These are phyloP conservation scores for Boletus subparvulus DNA, from an alignment of 768 basidiomycete genomes.

Conservation along the genomic window DNA sequence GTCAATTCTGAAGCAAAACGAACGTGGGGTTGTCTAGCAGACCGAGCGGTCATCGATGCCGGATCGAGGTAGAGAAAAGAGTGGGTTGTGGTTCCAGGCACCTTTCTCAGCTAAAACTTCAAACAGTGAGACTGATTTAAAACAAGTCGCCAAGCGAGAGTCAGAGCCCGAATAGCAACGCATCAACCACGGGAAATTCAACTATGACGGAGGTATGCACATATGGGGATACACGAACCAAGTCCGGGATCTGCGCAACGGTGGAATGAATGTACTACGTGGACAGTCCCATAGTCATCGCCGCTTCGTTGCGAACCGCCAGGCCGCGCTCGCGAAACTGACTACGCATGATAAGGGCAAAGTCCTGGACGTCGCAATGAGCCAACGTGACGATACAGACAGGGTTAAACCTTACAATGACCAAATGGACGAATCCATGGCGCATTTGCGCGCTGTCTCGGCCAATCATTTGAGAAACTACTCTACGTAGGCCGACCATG, in stretches of 20 bases:
- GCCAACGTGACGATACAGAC: background rate
- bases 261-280: background rate
- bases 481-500: slow-evolving; percentile 16
- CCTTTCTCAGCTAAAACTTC: background rate
- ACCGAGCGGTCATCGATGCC: slow-evolving; percentile 24
- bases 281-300: background rate
- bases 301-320: background rate
- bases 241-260: slow-evolving; percentile 3
- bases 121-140: slow-evolving; percentile 8
- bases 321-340: slow-evolving; percentile 3
- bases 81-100: background rate
- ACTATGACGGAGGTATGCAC: slow-evolving; percentile 9
- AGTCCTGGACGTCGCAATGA: slow-evolving; percentile 20
- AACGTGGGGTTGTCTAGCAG: slow-evolving; percentile 23
- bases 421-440: slow-evolving; percentile 19
- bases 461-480: slow-evolving; percentile 22
- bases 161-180: background rate
- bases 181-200: slow-evolving; percentile 2
- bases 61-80: slow-evolving; percentile 5
- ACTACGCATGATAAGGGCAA: slow-evolving; percentile 19
- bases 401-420: slow-evolving; percentile 16
- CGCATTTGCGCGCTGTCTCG: slow-evolving; percentile 7
- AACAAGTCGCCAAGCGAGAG: background rate
- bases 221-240: slow-evolving; percentile 5
- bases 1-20: slow-evolving; percentile 34